Evolutionary conservation across 23 red algal genomes (phyloP).

Genomic region (Gracilariopsis chorda): DNA sequence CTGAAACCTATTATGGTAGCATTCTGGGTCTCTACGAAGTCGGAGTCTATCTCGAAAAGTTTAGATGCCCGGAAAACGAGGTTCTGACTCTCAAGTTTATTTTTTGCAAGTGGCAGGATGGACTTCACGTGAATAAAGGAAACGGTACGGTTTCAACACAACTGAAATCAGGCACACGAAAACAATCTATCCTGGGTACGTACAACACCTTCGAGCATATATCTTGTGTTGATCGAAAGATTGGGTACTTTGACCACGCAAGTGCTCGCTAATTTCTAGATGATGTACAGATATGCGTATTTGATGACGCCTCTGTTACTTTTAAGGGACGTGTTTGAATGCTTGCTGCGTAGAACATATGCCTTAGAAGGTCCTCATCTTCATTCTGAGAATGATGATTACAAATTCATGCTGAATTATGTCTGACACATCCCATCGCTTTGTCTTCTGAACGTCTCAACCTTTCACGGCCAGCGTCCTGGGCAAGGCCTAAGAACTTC

Average conservation of each 20-base stretch:
- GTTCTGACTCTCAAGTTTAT: neutral
- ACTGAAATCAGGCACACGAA: neutral
- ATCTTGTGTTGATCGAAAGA: neutral
- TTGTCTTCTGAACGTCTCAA: no score
- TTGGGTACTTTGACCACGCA: conserved; percentile 27
- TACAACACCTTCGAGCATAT: neutral
- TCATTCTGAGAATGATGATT: no score
- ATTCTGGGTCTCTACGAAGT: neutral
- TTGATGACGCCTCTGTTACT: no score
- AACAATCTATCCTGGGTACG: neutral
- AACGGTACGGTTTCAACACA: neutral
- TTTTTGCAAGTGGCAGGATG: neutral
- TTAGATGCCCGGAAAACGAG: neutral
- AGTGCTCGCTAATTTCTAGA: no score
- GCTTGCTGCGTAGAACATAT: no score
- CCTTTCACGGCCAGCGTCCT: no score
- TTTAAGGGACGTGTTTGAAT: no score
- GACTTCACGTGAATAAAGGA: neutral
- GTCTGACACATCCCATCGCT: no score
- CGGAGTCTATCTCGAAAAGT: neutral
- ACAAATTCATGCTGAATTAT: no score
- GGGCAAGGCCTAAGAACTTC: no score
- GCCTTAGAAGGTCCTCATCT: no score
- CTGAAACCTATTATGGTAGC: neutral
- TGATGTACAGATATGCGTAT: no score